Evolutionary conservation across 2,329 filamentous ascomycete species (phyloP), one percentile per base, ranked within the genome.

Genomic region (Moelleriella libera): DNA sequence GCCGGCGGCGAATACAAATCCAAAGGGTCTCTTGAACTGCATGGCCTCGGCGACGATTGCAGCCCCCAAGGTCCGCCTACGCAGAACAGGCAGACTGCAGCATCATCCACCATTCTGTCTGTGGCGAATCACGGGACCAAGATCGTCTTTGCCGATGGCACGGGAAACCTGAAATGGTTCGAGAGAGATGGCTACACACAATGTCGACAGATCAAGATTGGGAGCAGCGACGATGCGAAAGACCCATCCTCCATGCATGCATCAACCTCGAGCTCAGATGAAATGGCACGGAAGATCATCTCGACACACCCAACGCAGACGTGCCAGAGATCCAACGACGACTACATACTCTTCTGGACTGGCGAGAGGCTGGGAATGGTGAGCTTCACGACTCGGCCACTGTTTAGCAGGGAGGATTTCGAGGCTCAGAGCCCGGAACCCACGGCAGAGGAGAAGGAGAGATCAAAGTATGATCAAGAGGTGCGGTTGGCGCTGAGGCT

Each of bases 1-100:
- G 86, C 88, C 3, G 86, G 85, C 40, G 90, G 89, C 5, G 86
- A 90, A 59, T 96, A 96, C 67, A 94, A 92, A 55, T 87, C 84
- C 32, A 89, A 92, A 62, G 90, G 90, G 1, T 89, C 85, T 0
- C 69, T 97, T 2, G 90, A 97, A 59, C 68, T 95, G n/a, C 95
- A 94, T 61, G 80, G 80, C 11, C 65, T 87, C 29, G 64, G 53
- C 41, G 59, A 53, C 42, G 58, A 51, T 57, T 46, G 48, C 55
- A 43, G 67, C 70, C 43, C 69, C 71, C 21, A 21, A 21, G 21
- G 21, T 45, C 74, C 73, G 28, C 65, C 68, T 10, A 78, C 82
- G 61, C 82, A 83, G 53, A 97, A 97, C 55, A 80, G 90, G 0
- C 87, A 94, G 60, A 90, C 85, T 4, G 85, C 85, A 0, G 85